A percentile compares a stretch with the other conserved stretches of the same genome.
These are phyloP conservation scores for Dictyostelium intermedium DNA, from an alignment of 78 protist species.

Conservation along the genomic window DNA sequence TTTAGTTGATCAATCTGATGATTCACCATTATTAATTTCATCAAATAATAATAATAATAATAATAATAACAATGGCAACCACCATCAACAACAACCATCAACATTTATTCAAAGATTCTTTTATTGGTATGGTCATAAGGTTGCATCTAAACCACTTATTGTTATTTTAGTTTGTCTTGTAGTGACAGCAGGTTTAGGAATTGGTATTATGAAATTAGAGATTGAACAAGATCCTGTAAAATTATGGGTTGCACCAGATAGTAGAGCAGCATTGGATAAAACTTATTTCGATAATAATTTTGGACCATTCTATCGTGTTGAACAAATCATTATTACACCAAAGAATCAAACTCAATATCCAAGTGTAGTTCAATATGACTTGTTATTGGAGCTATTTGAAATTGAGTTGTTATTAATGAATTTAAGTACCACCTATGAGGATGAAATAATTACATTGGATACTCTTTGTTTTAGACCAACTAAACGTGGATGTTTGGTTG, in stretches of 20 bases:
- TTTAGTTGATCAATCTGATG: background rate
- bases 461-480: constrained; percentile 66
- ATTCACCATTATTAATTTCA: background rate
- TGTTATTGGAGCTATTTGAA: background rate
- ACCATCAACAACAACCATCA: background rate
- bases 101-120: constrained; percentile 30
- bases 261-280: constrained; percentile 69
- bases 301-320: constrained; percentile 79
- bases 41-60: background rate
- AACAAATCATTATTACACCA: constrained; percentile 63
- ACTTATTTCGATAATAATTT: constrained; percentile 68
- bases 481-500: constrained; percentile 39
- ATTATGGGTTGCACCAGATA: constrained; percentile 60
- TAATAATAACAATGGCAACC: background rate
- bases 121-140: constrained; percentile 21
- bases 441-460: background rate
- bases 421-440: background rate
- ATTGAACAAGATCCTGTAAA: constrained; percentile 77
- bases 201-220: constrained; percentile 19
- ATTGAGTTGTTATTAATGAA: constrained; percentile 16
- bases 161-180: background rate
- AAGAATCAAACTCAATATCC: background rate
- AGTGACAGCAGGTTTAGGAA: background rate
- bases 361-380: background rate
- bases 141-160: background rate